These are phyloP conservation scores for Trichoderma cornu-damae DNA, from an alignment of 2,329 filamentous ascomycete genomes.

Conservation along the genomic window DNA sequence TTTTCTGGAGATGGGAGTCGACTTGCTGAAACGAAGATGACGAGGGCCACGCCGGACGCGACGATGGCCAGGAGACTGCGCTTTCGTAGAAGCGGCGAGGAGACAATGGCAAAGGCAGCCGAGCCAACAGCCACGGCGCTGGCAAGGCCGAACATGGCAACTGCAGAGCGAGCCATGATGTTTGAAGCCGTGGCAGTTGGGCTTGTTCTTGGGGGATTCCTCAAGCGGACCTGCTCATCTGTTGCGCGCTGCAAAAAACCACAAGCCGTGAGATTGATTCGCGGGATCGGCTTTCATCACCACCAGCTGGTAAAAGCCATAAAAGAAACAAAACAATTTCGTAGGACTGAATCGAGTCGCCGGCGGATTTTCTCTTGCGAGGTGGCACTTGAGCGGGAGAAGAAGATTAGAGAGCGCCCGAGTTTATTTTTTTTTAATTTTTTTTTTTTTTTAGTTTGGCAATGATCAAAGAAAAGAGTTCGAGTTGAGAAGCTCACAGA, in stretches of 20 bases:
- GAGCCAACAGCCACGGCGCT: background rate
- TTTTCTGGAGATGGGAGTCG: background rate
- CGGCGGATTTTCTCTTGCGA: too few species aligned
- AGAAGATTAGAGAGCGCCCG: too few species aligned
- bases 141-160: background rate
- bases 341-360: background rate
- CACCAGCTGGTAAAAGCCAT: background rate
- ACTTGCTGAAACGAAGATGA: conserved; percentile 32
- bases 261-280: background rate
- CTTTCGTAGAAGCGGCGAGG: background rate
- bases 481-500: too few species aligned
- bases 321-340: background rate
- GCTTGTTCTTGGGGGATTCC: background rate
- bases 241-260: too few species aligned
- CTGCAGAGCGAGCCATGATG: background rate
- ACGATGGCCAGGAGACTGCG: conserved; percentile 20
- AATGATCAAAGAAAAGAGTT: too few species aligned
- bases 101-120: background rate
- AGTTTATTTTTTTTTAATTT: too few species aligned
- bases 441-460: too few species aligned
- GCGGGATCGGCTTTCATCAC: background rate
- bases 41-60: conserved; percentile 22
- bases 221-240: conserved; percentile 2
- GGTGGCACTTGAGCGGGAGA: background rate
- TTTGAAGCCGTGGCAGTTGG: too few species aligned